phyloP scores from a whole-genome alignment of 129 eudicot genomes.

The Sambucus nigra region DNA sequence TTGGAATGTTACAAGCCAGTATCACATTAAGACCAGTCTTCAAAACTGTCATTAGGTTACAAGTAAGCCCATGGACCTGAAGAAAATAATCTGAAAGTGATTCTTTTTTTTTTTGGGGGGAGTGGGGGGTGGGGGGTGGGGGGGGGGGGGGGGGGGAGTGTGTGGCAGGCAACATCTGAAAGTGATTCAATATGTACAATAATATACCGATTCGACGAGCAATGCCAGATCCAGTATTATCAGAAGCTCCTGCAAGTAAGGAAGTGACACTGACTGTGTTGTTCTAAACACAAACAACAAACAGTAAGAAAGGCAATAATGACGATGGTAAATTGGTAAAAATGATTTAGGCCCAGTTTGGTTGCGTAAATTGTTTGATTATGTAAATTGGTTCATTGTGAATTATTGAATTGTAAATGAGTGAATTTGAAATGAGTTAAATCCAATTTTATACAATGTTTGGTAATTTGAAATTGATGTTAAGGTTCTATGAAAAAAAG shows the following conservation, averaged over 20 bases:
- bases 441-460: no score
- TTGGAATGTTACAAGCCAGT: constrained; percentile 81
- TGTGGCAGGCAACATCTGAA: no score
- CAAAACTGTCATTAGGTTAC: constrained; percentile 32
- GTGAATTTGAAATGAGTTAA: no score
- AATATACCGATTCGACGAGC: constrained; percentile 65
- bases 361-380: no score
- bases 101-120: no score
- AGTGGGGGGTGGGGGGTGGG: no score
- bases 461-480: no score
- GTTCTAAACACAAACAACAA: constrained; percentile 36
- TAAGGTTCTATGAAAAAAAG: no score
- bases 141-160: no score
- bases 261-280: constrained; percentile 66
- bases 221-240: constrained; percentile 81
- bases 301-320: not conserved
- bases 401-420: no score
- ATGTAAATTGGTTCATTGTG: no score
- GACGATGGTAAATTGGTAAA: not conserved
- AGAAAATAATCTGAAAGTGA: constrained; percentile 6
- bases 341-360: no score
- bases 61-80: constrained; percentile 14
- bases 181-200: not conserved
- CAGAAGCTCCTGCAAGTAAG: constrained; percentile 72
- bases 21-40: constrained; percentile 72